Conservation (phyloP, 768 basidiomycete genomes). For the Suillus placidus region DNA sequence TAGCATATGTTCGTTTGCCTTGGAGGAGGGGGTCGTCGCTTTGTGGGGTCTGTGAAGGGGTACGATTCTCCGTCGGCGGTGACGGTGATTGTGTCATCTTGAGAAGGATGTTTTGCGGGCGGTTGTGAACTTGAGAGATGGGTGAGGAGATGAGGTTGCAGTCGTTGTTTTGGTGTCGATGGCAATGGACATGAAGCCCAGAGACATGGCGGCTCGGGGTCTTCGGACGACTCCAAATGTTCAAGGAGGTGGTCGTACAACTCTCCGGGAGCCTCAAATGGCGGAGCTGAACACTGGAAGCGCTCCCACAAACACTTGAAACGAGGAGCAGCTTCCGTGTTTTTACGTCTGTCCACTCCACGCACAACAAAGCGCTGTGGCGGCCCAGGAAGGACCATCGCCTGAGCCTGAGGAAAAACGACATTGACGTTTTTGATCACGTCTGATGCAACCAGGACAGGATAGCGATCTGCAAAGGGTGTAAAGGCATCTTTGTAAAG, state of each 20-base stretch:
- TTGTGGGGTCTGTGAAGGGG: conserved; percentile 64
- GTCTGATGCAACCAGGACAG: conserved; percentile 81
- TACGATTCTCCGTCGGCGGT: conserved; percentile 55
- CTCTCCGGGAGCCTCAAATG: conserved; percentile 57
- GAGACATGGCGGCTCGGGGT: conserved; percentile 54
- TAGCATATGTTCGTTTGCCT: conserved; percentile 63
- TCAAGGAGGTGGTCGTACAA: conserved; percentile 74
- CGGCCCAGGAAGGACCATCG: conserved; percentile 79
- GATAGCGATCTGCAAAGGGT: conserved; percentile 55
- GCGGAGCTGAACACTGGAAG: conserved; percentile 51
- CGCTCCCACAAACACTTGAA: conserved; percentile 82
- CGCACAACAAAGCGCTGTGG: conserved; percentile 84
- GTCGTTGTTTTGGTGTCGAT: conserved; percentile 48
- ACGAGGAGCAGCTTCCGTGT: conserved; percentile 55
- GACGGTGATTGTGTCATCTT: conserved; percentile 76
- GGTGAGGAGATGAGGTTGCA: conserved; percentile 74
- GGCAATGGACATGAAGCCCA: conserved; percentile 71
- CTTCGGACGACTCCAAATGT: conserved; percentile 52
- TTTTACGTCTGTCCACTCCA: conserved; percentile 75
- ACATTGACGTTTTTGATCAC: conserved; percentile 91
- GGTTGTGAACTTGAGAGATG: conserved; percentile 69
- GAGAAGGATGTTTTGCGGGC: conserved; percentile 61
- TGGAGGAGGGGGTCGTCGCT: conserved; percentile 71
- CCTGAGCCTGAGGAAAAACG: conserved; percentile 84
- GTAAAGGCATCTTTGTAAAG: conserved; percentile 86